Evolutionary conservation across 192 early-diverging fungal genomes (phyloP), one percentile per base, ranked within the genome.

Genomic region (Coemansia sp.): DNA sequence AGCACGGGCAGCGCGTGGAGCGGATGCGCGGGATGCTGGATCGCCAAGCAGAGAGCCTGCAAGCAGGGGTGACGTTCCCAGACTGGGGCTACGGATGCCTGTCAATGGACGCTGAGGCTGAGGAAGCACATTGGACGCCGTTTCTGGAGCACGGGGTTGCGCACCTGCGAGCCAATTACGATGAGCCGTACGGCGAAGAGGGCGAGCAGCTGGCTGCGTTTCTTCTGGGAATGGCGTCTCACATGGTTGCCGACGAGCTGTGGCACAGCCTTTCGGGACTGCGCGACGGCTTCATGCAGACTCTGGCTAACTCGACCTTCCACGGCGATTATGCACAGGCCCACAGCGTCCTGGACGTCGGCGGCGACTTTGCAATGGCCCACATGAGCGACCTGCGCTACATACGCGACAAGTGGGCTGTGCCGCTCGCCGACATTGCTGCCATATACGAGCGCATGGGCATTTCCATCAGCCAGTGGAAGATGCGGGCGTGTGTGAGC

Each of bases 21-120:
- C 30, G 44, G 36, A 67, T 72, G 46, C 68, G 73, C 0, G 65
- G n/a, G 2, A 74, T 79, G 12, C 56, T 84, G 2, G 74, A 84
- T 46, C 58, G 82, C 7, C 71, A 84, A 23, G 64, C 62, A 1
- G 65, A 62, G 57, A 56, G 67, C 2, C 38, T 84, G 26, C 82
- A 84, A 46, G 82, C 82, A 0, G 82, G 82, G 16, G 64, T 59
- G 8, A 72, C 69, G 36, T 84, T 84, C 38, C 82, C 82, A 0
- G 82, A 84, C 68, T 84, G 82, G 82, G 82, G 82, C 48, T 84
- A 84, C 65, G 82, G 82, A 5, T 84, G 82, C 58, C 52, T 84
- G 61, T 73, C 72, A 3, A 76, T 71, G 69, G 82, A 84, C 62
- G 77, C 78, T 0, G 71, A 60, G 49, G 77, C 82, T 4, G 82